Percentiles rank a stretch among this genome's conserved stretches.
Evolutionary conservation across 1,284 basidiomycete genomes (phyloP).

Genomic region (Earliella scabrosa): DNA sequence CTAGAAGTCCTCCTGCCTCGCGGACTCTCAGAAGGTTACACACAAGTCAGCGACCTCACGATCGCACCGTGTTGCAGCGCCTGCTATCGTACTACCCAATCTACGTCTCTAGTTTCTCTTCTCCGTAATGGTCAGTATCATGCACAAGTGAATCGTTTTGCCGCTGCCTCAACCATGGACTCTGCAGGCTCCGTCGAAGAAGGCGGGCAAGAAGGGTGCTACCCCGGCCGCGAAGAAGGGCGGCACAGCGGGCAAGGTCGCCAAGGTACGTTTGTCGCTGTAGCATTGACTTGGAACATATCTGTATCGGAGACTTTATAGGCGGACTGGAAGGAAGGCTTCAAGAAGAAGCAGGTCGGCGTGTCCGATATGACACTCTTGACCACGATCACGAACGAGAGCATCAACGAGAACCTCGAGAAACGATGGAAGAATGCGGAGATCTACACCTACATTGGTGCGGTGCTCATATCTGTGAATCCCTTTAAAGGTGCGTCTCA

Average conservation of each 20-base stretch:
- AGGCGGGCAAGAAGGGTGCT: conserved; percentile 87
- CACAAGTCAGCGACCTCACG: conserved; percentile 3
- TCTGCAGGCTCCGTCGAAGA: conserved; percentile 84
- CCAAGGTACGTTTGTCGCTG: conserved; percentile 67
- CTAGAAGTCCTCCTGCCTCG: background rate
- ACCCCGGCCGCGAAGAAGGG: conserved; percentile 61
- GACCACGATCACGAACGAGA: conserved; percentile 97
- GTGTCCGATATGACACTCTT: conserved; percentile 99
- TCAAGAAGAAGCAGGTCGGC: conserved; percentile 97
- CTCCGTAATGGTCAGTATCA: conserved; percentile 28
- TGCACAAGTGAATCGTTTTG: conserved; percentile 13
- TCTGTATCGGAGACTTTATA: too few relatives aligned
- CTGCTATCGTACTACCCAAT: conserved; percentile 11
- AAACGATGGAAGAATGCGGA: conserved; percentile 95
- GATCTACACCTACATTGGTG: conserved; percentile 99
- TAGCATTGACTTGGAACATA: too few relatives aligned
- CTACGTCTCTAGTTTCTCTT: conserved; percentile 3
- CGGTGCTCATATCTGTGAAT: conserved; percentile 98
- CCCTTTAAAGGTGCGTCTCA: conserved; percentile 83
- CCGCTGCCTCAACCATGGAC: conserved; percentile 22
- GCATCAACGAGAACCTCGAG: conserved; percentile 97
- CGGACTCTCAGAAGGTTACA: background rate
- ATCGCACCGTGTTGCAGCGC: conserved; percentile 16
- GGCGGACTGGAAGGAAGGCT: conserved; percentile 98
- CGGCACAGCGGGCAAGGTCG: conserved; percentile 63